Evolutionary conservation across 495 filamentous ascomycete species (phyloP).

Genomic region (Pyronema domesticum): DNA sequence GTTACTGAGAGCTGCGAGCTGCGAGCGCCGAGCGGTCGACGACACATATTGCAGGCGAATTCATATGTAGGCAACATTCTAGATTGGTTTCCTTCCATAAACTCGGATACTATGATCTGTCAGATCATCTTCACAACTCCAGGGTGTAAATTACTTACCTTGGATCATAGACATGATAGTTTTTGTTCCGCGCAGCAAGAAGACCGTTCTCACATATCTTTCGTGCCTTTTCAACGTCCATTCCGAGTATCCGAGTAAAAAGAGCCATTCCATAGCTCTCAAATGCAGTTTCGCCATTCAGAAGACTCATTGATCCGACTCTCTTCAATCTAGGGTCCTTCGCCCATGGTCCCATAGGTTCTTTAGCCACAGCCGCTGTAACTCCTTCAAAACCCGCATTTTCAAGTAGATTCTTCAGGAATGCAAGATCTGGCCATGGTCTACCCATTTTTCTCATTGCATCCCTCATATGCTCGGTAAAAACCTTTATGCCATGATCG

Average conservation of each 20-base stretch:
- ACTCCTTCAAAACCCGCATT: background rate
- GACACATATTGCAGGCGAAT: too few relatives aligned
- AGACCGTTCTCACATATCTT: too few relatives aligned
- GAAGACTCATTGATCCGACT: background rate
- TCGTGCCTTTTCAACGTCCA: constrained; percentile 17
- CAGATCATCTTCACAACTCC: too few relatives aligned
- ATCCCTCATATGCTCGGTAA: constrained; percentile 2
- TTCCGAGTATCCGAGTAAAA: constrained; percentile 24
- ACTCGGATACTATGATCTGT: too few relatives aligned
- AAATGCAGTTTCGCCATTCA: constrained; percentile 24
- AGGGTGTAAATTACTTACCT: too few relatives aligned
- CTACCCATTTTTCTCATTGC: constrained; percentile 5
- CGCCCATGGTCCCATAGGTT: constrained; percentile 15
- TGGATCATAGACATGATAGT: too few relatives aligned
- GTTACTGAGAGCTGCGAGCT: too few relatives aligned
- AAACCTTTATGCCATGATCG: constrained; percentile 9
- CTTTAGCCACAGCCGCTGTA: background rate
- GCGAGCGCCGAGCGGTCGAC: too few relatives aligned
- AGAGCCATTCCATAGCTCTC: constrained; percentile 26
- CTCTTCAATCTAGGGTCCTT: constrained; percentile 17
- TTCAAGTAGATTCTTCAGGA: background rate
- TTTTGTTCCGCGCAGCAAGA: too few relatives aligned
- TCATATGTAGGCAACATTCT: too few relatives aligned
- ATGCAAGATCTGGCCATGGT: too few relatives aligned
- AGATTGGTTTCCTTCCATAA: too few relatives aligned